Evolutionary conservation across 495 filamentous ascomycete species (phyloP).

Genomic region (Clavariopsis aquatica): DNA sequence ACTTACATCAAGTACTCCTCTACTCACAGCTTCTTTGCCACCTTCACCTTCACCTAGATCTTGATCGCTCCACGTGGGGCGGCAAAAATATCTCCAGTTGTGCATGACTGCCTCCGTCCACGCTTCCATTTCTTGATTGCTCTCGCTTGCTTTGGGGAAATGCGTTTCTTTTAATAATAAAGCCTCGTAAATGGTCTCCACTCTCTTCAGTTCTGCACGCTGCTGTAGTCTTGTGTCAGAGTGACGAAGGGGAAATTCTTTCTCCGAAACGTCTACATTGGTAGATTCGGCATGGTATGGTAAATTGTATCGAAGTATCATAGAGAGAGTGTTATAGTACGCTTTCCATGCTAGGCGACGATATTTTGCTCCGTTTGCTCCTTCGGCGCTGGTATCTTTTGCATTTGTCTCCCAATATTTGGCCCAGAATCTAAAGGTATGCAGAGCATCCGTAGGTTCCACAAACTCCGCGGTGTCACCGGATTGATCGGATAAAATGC

Average conservation of each 20-base stretch:
- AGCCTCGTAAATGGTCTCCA: constrained; percentile 73
- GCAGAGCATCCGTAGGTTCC: constrained; percentile 51
- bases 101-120: constrained; percentile 77
- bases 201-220: constrained; percentile 68
- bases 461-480: constrained; percentile 47
- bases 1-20: constrained; percentile 70
- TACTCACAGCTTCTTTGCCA: constrained; percentile 69
- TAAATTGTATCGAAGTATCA: constrained; percentile 58
- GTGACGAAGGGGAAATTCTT: constrained; percentile 20
- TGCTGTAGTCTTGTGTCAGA: constrained; percentile 61
- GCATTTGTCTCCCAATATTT: constrained; percentile 54
- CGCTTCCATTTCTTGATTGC: constrained; percentile 71
- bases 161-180: constrained; percentile 69
- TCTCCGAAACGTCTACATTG: constrained; percentile 1
- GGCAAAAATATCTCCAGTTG: constrained; percentile 83
- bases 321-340: constrained; percentile 75
- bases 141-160: constrained; percentile 80
- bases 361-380: constrained; percentile 22
- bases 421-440: constrained; percentile 63
- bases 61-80: constrained; percentile 69
- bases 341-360: constrained; percentile 70
- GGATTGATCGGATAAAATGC: constrained; percentile 62
- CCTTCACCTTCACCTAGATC: constrained; percentile 77
- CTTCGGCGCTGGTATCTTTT: constrained; percentile 27
- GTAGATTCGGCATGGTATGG: constrained; percentile 37